phyloP scores from a whole-genome alignment of 2,329 filamentous ascomycete genomes.

The Allantophomopsis lycopodina region DNA sequence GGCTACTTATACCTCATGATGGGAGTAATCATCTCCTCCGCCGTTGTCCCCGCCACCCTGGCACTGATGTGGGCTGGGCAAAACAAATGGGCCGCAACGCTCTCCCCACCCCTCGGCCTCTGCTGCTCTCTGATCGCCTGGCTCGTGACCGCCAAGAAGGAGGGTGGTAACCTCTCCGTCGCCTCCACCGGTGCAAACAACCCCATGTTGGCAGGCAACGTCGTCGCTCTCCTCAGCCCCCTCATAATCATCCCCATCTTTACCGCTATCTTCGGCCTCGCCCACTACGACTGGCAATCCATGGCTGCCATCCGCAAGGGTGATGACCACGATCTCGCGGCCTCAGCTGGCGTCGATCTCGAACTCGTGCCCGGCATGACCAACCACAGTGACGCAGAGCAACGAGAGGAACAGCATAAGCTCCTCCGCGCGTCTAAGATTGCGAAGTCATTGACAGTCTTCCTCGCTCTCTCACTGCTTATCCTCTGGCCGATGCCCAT shows the following conservation, averaged over 20 bases:
- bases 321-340: constrained; percentile 63
- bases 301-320: constrained; percentile 70
- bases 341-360: constrained; percentile 47
- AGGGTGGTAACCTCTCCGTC: constrained; percentile 57
- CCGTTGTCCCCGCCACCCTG: constrained; percentile 70
- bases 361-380: constrained; percentile 45
- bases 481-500: constrained; percentile 88
- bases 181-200: constrained; percentile 70
- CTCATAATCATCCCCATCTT: constrained; percentile 61
- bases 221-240: constrained; percentile 67
- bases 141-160: constrained; percentile 61
- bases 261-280: constrained; percentile 52
- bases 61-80: constrained; percentile 73
- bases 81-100: constrained; percentile 59
- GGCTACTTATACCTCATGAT: constrained; percentile 83
- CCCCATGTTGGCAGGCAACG: constrained; percentile 80
- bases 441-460: constrained; percentile 34
- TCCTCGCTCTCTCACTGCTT: constrained; percentile 57
- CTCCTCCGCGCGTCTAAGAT: constrained; percentile 38
- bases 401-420: constrained; percentile 26
- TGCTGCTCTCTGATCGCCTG: constrained; percentile 58
- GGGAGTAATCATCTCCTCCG: constrained; percentile 80
- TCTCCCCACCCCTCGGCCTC: constrained; percentile 57
- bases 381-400: constrained; percentile 20
- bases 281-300: constrained; percentile 75